Evolutionary conservation across 2,329 filamentous ascomycete species (phyloP).

Genomic region (Calycina marina): DNA sequence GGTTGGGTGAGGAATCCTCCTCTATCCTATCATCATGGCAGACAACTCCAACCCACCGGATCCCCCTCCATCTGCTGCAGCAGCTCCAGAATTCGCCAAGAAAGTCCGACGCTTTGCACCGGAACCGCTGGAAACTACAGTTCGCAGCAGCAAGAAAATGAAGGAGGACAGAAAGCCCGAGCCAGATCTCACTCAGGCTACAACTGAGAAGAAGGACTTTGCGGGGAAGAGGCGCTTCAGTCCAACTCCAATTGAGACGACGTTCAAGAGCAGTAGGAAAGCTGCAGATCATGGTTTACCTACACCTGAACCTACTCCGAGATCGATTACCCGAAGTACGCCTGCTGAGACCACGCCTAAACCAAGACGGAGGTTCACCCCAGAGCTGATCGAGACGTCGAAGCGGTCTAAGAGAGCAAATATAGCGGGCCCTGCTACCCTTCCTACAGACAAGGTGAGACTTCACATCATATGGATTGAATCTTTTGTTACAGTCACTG

Average conservation of each 20-base stretch:
- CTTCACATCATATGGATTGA: constrained; percentile 28
- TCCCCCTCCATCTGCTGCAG: too few species aligned
- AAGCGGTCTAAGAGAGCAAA: constrained; percentile 54
- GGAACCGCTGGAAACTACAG: constrained; percentile 29
- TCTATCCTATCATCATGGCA: constrained; percentile 14
- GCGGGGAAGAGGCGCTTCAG: constrained; percentile 42
- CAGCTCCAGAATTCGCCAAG: too few species aligned
- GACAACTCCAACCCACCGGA: constrained; percentile 17
- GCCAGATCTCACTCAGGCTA: not conserved
- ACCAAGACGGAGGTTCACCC: constrained; percentile 44
- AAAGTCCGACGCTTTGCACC: constrained; percentile 25
- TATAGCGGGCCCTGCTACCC: constrained; percentile 46
- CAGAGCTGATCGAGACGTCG: constrained; percentile 70
- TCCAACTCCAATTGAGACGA: constrained; percentile 60
- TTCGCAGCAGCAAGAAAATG: constrained; percentile 25
- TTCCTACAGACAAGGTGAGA: constrained; percentile 55
- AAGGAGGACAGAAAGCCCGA: constrained; percentile 2
- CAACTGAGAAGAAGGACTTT: constrained; percentile 17
- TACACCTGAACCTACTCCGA: constrained; percentile 42
- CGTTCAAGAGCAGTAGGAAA: constrained; percentile 41
- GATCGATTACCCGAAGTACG: constrained; percentile 29
- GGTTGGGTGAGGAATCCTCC: too few species aligned
- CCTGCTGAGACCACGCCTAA: constrained; percentile 21
- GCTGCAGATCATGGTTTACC: constrained; percentile 24
- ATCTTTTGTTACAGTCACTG: not conserved